Evolutionary conservation across 176 grass and related monocot species (phyloP), one percentile per base, ranked within the genome.

Genomic region (Cenchrus fungigraminus): DNA sequence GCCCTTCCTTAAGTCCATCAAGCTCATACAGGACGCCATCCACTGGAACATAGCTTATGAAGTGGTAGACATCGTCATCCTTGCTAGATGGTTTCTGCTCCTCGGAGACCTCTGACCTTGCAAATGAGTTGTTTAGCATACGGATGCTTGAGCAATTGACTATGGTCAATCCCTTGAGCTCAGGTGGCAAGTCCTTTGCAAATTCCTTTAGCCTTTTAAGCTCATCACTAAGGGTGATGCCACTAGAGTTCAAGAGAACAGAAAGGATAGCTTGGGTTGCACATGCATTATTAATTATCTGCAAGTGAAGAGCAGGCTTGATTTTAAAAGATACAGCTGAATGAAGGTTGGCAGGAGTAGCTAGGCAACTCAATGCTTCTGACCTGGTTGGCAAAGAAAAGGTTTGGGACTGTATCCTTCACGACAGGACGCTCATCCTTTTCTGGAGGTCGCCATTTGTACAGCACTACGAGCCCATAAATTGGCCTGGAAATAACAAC

Each of bases 31-130:
- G 34, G 47, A 92, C 79, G 0, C 93, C 93, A 17, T 94, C 91
- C 47, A 98, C 93, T 84, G 97, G 97, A 59, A 98, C 65, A 82
- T 98, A 98, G 71, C 89, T 93, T 79, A 98, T 92, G 65, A 98
- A 98, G 88, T 98, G 93, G 83, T 98, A 95, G 15, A 98, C 97
- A 73, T 98, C 93, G 20, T 98, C 91, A 13, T 94, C 91, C 79
- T 91, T 94, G 67, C 75, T 82, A 69, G 91, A 90, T 47, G 84
- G 79, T 87, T 92, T 93, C 55, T 87, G 91, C 82, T 98, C 96
- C 47, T 98, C 93, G 1, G 91, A 44, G 29, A 89, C 85, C 79
- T 95, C 96, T 65, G 93, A 83, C 28, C 88, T 93, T 55, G 96
- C 91, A 88, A 98, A 98, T 46, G 73, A 92, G 81, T 98, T 98